Percentiles rank a stretch among this genome's conserved stretches.
Evolutionary conservation across 2,329 filamentous ascomycete species (phyloP).

Genomic region (Colletotrichum magnum): DNA sequence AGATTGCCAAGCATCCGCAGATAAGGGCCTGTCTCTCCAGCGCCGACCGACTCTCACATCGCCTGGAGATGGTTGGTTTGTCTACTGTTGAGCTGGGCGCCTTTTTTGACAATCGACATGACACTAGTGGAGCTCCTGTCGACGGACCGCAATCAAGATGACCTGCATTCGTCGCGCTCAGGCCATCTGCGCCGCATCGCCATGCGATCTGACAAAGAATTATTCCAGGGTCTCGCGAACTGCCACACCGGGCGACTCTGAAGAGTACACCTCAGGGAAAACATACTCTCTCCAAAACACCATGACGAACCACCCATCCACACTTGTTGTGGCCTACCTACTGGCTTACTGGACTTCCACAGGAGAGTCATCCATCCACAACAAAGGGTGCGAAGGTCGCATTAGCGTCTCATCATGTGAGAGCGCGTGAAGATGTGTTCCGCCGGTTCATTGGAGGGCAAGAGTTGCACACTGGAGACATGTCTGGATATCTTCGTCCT

Average conservation of each 20-base stretch:
- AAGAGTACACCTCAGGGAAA: background rate
- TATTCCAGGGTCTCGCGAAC: slow-evolving; percentile 24
- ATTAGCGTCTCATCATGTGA: slow-evolving; percentile 42
- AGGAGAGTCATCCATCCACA: slow-evolving; percentile 37
- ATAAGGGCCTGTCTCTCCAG: slow-evolving; percentile 16
- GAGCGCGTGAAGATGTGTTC: slow-evolving; percentile 30
- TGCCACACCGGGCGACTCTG: background rate
- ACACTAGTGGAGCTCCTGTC: slow-evolving; percentile 29
- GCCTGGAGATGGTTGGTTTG: slow-evolving; percentile 11
- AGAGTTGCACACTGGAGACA: slow-evolving; percentile 20
- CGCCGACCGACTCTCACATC: slow-evolving; percentile 1
- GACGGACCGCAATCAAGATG: slow-evolving; percentile 36
- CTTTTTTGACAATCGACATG: slow-evolving; percentile 24
- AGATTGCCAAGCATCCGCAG: slow-evolving; percentile 35
- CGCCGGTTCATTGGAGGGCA: slow-evolving; percentile 26
- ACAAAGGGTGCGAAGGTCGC: slow-evolving; percentile 32
- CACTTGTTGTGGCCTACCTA: slow-evolving; percentile 9
- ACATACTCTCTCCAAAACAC: slow-evolving; percentile 10
- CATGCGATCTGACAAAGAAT: slow-evolving; percentile 31
- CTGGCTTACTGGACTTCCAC: slow-evolving; percentile 26
- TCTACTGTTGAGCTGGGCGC: slow-evolving; percentile 17
- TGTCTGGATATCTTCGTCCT: slow-evolving; percentile 14
- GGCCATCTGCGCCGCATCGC: slow-evolving; percentile 36
- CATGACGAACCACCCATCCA: slow-evolving; percentile 5
- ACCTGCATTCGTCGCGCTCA: slow-evolving; percentile 40